Evolutionary conservation across 2,329 filamentous ascomycete genomes (phyloP).

Genomic region (Aureobasidium sp.): DNA sequence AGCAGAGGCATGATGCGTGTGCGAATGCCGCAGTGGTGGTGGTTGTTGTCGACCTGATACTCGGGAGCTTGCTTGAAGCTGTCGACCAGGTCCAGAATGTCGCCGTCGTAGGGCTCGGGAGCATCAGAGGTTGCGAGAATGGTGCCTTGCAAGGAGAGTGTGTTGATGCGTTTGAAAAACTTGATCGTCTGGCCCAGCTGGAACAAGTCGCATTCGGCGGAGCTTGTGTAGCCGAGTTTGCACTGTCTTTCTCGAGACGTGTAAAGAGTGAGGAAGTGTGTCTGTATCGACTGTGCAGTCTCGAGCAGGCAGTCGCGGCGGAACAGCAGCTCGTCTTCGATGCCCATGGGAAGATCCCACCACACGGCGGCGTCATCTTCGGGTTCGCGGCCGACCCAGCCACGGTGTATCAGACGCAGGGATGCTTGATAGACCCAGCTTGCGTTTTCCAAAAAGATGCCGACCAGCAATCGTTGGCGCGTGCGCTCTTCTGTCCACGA

Average conservation of each 20-base stretch:
- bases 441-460: constrained; percentile 55
- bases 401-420: constrained; percentile 56
- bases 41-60: constrained; percentile 67
- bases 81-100: constrained; percentile 52
- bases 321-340: constrained; percentile 62
- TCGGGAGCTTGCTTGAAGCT: constrained; percentile 56
- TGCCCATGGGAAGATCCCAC: constrained; percentile 62
- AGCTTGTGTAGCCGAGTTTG: constrained; percentile 65
- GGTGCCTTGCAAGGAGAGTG: constrained; percentile 46
- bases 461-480: constrained; percentile 60
- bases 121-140: constrained; percentile 30
- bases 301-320: constrained; percentile 59
- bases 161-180: constrained; percentile 55
- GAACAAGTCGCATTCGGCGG: constrained; percentile 63
- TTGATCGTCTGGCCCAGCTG: constrained; percentile 70
- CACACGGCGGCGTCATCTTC: constrained; percentile 44
- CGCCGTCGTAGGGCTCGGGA: constrained; percentile 46
- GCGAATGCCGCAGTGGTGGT: constrained; percentile 63
- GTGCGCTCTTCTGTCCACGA: constrained; percentile 50
- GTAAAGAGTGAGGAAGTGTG: constrained; percentile 59
- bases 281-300: constrained; percentile 59
- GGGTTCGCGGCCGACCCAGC: constrained; percentile 48
- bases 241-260: constrained; percentile 60
- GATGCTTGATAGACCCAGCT: constrained; percentile 53
- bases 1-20: constrained; percentile 57